phyloP scores from a whole-genome alignment of 2,329 filamentous ascomycete species.

The Alternaria infectoria region DNA sequence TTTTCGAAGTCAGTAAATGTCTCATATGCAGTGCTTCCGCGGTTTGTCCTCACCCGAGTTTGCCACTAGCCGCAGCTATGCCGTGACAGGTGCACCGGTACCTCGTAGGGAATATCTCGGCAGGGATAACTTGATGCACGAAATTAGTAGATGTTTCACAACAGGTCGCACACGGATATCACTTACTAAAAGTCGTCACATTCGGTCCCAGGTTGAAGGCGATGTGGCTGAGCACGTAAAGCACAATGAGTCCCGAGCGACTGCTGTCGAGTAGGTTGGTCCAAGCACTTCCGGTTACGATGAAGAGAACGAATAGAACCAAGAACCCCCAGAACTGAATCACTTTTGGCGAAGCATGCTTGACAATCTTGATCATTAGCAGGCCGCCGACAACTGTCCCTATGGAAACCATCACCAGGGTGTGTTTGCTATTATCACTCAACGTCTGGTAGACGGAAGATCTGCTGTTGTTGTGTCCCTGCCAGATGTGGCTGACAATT shows the following conservation, averaged over 20 bases:
- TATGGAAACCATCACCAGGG: constrained; percentile 44
- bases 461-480: constrained; percentile 12
- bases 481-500: constrained; percentile 45
- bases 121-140: constrained; percentile 52
- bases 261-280: constrained; percentile 32
- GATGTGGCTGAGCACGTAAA: constrained; percentile 44
- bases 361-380: constrained; percentile 44
- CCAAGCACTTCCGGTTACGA: constrained; percentile 43
- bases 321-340: constrained; percentile 45
- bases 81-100: constrained; percentile 63
- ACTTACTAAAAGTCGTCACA: constrained; percentile 40
- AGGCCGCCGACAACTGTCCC: constrained; percentile 40
- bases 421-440: constrained; percentile 39
- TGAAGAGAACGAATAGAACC: constrained; percentile 39
- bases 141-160: not conserved
- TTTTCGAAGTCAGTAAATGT: not conserved
- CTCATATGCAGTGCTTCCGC: not conserved
- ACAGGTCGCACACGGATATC: not conserved
- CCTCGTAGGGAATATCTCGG: constrained; percentile 62
- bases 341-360: constrained; percentile 41
- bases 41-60: constrained; percentile 50
- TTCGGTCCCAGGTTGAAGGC: constrained; percentile 47
- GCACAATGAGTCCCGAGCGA: constrained; percentile 35
- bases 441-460: constrained; percentile 31
- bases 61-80: constrained; percentile 60